These are phyloP conservation scores for Delphinella strobiligena DNA, from an alignment of 2,329 filamentous ascomycete species.

Conservation along the genomic window DNA sequence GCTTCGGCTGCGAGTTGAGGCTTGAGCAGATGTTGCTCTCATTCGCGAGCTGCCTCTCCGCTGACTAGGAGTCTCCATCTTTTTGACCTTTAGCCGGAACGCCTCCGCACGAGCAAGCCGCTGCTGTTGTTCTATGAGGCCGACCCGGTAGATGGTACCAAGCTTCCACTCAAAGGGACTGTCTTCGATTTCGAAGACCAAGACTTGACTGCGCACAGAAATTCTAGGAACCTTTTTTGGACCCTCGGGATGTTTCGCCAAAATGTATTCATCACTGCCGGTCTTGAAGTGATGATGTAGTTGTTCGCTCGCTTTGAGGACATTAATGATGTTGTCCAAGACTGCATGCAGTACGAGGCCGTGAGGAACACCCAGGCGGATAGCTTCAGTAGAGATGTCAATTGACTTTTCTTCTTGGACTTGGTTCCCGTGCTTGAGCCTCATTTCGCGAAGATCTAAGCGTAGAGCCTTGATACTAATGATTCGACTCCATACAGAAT, in stretches of 20 bases:
- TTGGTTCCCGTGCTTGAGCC: constrained; percentile 45
- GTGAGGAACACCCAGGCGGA: constrained; percentile 79
- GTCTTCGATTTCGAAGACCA: constrained; percentile 89
- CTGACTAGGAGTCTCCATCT: constrained; percentile 53
- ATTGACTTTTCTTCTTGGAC: constrained; percentile 66
- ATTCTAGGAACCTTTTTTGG: constrained; percentile 81
- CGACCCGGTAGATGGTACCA: constrained; percentile 83
- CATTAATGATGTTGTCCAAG: constrained; percentile 87
- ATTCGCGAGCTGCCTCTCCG: constrained; percentile 38
- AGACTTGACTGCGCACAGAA: constrained; percentile 65
- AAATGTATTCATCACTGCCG: constrained; percentile 74
- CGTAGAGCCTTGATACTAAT: constrained; percentile 72
- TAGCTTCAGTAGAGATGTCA: constrained; percentile 73
- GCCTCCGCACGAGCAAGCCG: constrained; percentile 81
- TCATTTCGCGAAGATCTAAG: constrained; percentile 67
- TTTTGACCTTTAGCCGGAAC: constrained; percentile 76
- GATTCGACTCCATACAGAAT: constrained; percentile 72
- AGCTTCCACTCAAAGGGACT: constrained; percentile 97
- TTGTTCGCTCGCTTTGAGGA: constrained; percentile 75
- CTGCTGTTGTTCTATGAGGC: constrained; percentile 80
- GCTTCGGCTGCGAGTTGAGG: constrained; percentile 26
- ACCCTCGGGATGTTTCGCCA: constrained; percentile 72
- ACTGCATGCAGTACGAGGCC: constrained; percentile 81
- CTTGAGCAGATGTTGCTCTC: constrained; percentile 41
- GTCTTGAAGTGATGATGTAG: constrained; percentile 89